Evolutionary conservation across 495 filamentous ascomycete genomes (phyloP).

Genomic region (Daldinia concentrica): DNA sequence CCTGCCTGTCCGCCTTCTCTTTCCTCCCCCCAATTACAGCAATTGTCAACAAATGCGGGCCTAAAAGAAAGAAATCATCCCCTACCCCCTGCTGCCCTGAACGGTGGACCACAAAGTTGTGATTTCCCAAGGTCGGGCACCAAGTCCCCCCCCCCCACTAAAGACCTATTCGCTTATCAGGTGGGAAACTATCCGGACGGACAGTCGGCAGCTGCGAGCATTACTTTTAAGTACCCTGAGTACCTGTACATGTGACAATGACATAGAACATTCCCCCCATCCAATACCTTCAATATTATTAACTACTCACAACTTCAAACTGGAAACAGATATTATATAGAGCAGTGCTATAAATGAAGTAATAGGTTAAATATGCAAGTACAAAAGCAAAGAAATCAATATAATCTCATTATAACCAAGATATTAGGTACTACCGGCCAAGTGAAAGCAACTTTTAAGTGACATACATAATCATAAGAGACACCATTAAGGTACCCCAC

Average conservation of each 20-base stretch:
- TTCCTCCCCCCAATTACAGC: no score
- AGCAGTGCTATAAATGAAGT: no score
- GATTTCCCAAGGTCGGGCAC: constrained; percentile 29
- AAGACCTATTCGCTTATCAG: constrained; percentile 1
- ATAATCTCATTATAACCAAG: no score
- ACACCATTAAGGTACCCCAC: not conserved
- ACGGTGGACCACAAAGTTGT: not conserved
- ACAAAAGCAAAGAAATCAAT: no score
- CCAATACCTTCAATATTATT: not conserved
- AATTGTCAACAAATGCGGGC: no score
- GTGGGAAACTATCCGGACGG: not conserved
- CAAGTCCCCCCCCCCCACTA: constrained; percentile 14
- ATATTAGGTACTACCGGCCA: no score
- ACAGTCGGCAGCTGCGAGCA: constrained; percentile 3
- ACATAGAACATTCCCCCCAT: not conserved
- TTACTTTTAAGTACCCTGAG: not conserved
- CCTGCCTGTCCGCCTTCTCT: constrained; percentile 2
- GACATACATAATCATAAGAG: not conserved
- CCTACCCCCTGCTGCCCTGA: not conserved
- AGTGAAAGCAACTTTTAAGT: not conserved
- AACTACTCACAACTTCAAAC: no score
- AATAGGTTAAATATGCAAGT: no score
- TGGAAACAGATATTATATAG: not conserved
- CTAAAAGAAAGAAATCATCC: no score
- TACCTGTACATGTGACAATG: not conserved